phyloP scores from a whole-genome alignment of 2,329 filamentous ascomycete genomes.

The Xylariaceae sp. region DNA sequence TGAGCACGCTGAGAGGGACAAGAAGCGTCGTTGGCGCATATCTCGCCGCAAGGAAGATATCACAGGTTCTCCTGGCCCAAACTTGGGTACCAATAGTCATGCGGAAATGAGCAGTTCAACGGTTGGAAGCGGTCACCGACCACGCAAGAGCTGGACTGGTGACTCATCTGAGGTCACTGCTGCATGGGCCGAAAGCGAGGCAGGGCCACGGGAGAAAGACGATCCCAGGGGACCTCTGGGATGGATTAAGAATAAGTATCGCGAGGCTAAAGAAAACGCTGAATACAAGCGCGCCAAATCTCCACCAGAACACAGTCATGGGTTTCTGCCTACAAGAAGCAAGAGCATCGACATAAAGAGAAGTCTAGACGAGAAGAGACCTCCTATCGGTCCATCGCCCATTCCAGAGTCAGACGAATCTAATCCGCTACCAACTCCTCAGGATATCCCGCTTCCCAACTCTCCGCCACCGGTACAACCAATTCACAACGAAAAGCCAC shows the following conservation, averaged over 20 bases:
- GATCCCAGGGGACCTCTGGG: constrained; percentile 59
- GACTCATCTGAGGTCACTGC: constrained; percentile 56
- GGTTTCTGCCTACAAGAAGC: constrained; percentile 46
- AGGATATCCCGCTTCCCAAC: constrained; percentile 37
- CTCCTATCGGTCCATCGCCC: constrained; percentile 8
- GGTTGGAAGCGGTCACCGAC: constrained; percentile 63
- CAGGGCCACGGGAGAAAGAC: constrained; percentile 50
- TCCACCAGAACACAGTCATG: constrained; percentile 50
- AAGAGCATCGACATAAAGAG: constrained; percentile 57
- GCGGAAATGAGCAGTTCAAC: constrained; percentile 72
- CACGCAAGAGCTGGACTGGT: constrained; percentile 56
- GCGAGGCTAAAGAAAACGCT: constrained; percentile 62
- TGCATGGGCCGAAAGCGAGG: constrained; percentile 47
- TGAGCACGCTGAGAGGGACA: constrained; percentile 66
- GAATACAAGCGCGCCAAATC: constrained; percentile 64
- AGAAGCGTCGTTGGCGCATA: constrained; percentile 74
- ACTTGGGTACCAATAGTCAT: constrained; percentile 65
- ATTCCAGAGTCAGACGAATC: constrained; percentile 16
- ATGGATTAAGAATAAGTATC: constrained; percentile 66
- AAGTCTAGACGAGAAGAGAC: constrained; percentile 45
- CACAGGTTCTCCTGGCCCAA: constrained; percentile 51
- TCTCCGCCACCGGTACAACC: constrained; percentile 38
- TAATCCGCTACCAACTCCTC: constrained; percentile 27
- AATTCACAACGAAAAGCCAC: constrained; percentile 35
- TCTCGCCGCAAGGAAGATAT: constrained; percentile 69